Conservation (phyloP, 176 grass and related monocot genomes). For the Saccharum spontaneum region DNA sequence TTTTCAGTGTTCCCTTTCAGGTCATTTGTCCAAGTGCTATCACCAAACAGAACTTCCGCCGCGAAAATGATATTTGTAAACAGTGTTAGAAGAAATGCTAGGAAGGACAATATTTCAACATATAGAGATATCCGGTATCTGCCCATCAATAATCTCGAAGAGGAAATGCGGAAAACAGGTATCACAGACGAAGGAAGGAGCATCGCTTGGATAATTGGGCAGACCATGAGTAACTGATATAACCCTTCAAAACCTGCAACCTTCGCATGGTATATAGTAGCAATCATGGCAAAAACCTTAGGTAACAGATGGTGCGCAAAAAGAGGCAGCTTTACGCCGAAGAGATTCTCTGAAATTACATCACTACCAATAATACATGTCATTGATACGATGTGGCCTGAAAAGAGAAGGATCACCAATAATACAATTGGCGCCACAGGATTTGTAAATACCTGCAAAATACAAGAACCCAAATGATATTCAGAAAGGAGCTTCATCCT, state of each 20-base stretch:
- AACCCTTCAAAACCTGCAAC: conserved; percentile 58
- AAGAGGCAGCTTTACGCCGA: conserved; percentile 58
- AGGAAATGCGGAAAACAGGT: conserved; percentile 68
- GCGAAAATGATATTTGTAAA: conserved; percentile 78
- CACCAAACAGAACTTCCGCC: conserved; percentile 77
- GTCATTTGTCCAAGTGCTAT: conserved; percentile 73
- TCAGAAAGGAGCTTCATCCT: background rate
- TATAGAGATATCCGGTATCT: conserved; percentile 52
- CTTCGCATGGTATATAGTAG: conserved; percentile 58
- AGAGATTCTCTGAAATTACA: conserved; percentile 50
- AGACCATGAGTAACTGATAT: conserved; percentile 65
- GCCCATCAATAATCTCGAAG: conserved; percentile 76
- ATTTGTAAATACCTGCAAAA: conserved; percentile 65
- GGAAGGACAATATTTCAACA: conserved; percentile 52
- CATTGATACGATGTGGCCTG: conserved; percentile 67
- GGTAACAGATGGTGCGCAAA: conserved; percentile 43
- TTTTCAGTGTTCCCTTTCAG: conserved; percentile 57
- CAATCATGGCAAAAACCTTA: conserved; percentile 56
- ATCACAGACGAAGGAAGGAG: conserved; percentile 77
- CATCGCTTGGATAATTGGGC: conserved; percentile 80
- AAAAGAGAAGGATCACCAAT: conserved; percentile 75
- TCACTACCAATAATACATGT: conserved; percentile 60
- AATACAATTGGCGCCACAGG: conserved; percentile 63
- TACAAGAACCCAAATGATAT: background rate
- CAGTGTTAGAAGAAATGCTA: conserved; percentile 64